These are phyloP conservation scores for Ganoderma lucidum DNA, from an alignment of 1,284 basidiomycete genomes.

Conservation along the genomic window DNA sequence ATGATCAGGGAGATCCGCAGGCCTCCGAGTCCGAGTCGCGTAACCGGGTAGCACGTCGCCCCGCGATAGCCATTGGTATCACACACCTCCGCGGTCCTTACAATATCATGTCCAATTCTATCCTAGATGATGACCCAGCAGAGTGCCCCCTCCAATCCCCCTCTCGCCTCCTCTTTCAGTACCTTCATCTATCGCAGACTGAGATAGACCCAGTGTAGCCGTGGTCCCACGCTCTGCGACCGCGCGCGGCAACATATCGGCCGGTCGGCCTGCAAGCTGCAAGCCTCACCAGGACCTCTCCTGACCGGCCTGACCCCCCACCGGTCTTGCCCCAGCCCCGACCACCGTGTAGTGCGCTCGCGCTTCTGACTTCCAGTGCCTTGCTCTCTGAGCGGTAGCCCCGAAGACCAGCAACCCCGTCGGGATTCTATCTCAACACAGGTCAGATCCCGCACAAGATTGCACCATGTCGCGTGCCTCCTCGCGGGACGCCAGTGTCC, in stretches of 20 bases:
- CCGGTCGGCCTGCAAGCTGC: not conserved
- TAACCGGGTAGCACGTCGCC: not conserved
- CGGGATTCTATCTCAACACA: not conserved
- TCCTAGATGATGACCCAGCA: slow-evolving; percentile 1
- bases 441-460: not conserved
- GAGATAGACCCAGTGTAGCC: not conserved
- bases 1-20: not conserved
- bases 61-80: not conserved
- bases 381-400: not conserved
- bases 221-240: not conserved
- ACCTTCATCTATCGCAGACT: not conserved
- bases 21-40: not conserved
- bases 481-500: slow-evolving; percentile 25
- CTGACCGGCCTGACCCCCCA: not conserved
- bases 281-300: not conserved
- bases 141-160: not conserved
- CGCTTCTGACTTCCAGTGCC: not conserved
- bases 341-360: not conserved
- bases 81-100: not conserved
- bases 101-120: not conserved
- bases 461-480: slow-evolving; percentile 27
- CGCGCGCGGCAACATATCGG: not conserved
- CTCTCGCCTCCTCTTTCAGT: not conserved
- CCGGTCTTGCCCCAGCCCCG: not conserved
- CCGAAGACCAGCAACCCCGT: not conserved